Evolutionary conservation across 2,329 filamentous ascomycete species (phyloP), one percentile per base, ranked within the genome.

Genomic region (Talaromyces piceae): DNA sequence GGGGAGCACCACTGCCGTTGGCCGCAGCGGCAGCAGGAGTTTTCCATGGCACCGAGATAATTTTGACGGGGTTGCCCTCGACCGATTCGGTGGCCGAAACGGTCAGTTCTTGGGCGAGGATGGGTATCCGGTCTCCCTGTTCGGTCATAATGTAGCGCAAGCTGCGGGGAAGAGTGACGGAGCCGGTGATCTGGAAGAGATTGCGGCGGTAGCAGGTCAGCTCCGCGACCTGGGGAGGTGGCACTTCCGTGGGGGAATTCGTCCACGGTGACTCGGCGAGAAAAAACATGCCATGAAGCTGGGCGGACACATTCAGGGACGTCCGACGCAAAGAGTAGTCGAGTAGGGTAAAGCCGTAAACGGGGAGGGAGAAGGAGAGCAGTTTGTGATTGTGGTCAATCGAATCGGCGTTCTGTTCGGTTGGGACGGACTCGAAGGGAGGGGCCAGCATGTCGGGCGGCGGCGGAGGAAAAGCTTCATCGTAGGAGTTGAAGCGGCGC

Each of bases 21-120:
- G 84, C 82, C 69, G 85, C 88, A 47, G 87, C 88, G 25, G 87
- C 88, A 1, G 53, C 53, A 23, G 90, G 91, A 2, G 91, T 96
- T 75, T 97, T 97, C 91, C 91, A 97, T 1, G 91, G 91, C 54
- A 97, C 95, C 6, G 93, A 93, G 56, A 97, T 96, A 56, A 97
- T 84, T 61, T 94, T 91, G 41, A 96, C 89, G 0, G 87, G 75
- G 60, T 95, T 91, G 28, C 89, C 88, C 66, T 97, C 91, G 13
- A 95, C 90, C 1, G 91, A 96, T 67, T 97, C 91, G 45, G 90
- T 95, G 7, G 91, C 91, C 4, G 89, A 94, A 44, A 97, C 88
- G 49, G 86, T 84, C 49, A 96, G 82, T 67, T 97, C 91, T 67
- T 91, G 87, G 56, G 78, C 86, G 56, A 82, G 80, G 45, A 96